Evolutionary conservation across 2,329 filamentous ascomycete genomes (phyloP), one percentile per base, ranked within the genome.

Genomic region (Ophiostoma novo-ulmi): DNA sequence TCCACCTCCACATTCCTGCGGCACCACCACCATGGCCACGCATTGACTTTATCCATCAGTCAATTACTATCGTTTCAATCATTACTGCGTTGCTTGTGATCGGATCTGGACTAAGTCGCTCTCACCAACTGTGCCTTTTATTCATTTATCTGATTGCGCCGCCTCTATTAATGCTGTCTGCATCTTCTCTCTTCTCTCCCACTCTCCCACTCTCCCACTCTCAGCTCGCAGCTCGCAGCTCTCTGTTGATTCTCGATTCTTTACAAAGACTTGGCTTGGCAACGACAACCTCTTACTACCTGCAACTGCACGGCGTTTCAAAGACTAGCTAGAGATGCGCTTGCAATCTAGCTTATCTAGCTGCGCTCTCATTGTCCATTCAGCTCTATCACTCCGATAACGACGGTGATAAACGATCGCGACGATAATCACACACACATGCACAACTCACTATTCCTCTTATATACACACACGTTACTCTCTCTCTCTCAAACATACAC

Each of bases 1-100:
- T 68, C 63, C 63, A 39, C 63, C 35, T 65, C 63, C 63, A 65
- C 63, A 65, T 65, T 65, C 63, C 58, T 64, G 58, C 36, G n/a
- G 36, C 36, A 20, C 41, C 1, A 26, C 48, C 1, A 2, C 48
- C n/a, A 67, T 20, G 5, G 38, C 22, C 22, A 58, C 41, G 64
- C n/a, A 38, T 61, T 61, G 67, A 41, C 39, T 31, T 58, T 58
- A 31, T 58, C n/a, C 58, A 31, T 61, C 44, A 17, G 20, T 48
- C 44, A 7, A 55, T 8, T n/a, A 17, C 44, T n/a, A 55, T 11
- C 20, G 20, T 35, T 13, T 35, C 10, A 13, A 35, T 35, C 22
- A 58, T 64, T 64, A 13, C 31, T 64, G 61, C 58, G 14, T 36
- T 35, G 22, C n/a, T 31, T 52, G 13, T 13, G 17, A 13, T 52